Base-by-base conservation (phyloP, 148 eudicot species). In the Arctostaphylos glauca region DNA sequence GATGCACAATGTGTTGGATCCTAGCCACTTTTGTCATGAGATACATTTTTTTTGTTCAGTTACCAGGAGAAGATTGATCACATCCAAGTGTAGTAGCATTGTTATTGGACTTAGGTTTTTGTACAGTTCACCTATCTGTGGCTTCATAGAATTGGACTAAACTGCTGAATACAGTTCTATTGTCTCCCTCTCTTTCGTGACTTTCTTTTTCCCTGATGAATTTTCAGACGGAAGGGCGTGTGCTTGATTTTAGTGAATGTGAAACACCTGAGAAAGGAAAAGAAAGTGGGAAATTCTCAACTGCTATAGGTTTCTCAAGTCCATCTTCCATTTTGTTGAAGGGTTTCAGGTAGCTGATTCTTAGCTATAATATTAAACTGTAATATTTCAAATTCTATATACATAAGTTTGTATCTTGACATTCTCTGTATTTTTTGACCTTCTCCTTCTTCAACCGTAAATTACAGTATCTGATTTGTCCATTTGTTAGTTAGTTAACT, bases 181-280 rank as follows among this genome's bases (percentile, higher is more conserved):
- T 50, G 75, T 21, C 5, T 9, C 31, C 7, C 25, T 16, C 82
- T 12, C 44, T 10, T 16, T 43, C 14, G 16, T 19, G 14, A 5
- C 52, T 47, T 12, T 85, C 10, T 76, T 9, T 43, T 12, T 70
- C 49, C 54, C 19, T 78, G 48, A 31, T 31, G 82, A 21, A 82
- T 10, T 53, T 71, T 81, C 93, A 94, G 95, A 79, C 83, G 12
- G 98, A 94, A 87, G 66, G 91, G 58, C 96, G 98, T 9, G 38
- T 31, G 38, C 91, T 95, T 21, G 98, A 95, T 87, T 95, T 95
- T 82, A 92, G 95, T 58, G 95, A 95, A 82, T 95, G 98, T 68
- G 95, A 84, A 44, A 87, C 94, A 58, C 97, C 98, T 38, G 88
- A 77, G 64, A 91, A 90, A 81, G 83, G 72, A 78, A 62, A 52